Evolutionary conservation across 495 filamentous ascomycete genomes (phyloP).

Genomic region (Penicillium fimorum): DNA sequence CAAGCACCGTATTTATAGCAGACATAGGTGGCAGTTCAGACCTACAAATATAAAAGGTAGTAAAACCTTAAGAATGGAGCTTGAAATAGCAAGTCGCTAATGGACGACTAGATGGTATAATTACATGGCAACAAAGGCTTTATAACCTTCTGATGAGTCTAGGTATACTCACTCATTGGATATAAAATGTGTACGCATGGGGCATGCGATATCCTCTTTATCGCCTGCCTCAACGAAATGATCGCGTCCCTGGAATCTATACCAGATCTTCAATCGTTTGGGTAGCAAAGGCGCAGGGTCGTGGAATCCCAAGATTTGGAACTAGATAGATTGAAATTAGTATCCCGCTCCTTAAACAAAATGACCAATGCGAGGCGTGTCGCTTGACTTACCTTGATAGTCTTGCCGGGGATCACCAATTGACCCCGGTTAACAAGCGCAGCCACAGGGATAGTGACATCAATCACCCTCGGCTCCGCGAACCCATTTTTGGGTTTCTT

Average conservation of each 20-base stretch:
- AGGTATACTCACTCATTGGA: conserved; percentile 10
- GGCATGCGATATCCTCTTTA: conserved; percentile 42
- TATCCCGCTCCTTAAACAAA: not conserved
- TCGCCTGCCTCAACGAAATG: conserved; percentile 47
- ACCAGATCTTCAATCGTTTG: conserved; percentile 55
- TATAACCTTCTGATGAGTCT: not conserved
- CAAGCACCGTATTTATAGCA: not conserved
- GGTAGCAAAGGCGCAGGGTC: conserved; percentile 53
- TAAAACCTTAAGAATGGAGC: not conserved
- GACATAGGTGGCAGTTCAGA: not conserved
- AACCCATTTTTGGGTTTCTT: conserved; percentile 27
- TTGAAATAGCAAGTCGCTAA: conserved; percentile 10
- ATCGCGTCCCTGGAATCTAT: conserved; percentile 47
- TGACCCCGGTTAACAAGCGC: conserved; percentile 49
- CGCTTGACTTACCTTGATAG: conserved; percentile 37
- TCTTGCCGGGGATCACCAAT: conserved; percentile 42
- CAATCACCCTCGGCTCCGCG: conserved; percentile 32
- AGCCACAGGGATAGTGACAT: conserved; percentile 51
- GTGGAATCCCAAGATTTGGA: conserved; percentile 55
- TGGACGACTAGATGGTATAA: conserved; percentile 10
- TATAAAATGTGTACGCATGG: conserved; percentile 36
- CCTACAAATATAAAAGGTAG: not conserved
- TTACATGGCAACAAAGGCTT: conserved; percentile 2
- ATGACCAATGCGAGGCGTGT: not conserved
- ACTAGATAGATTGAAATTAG: conserved; percentile 33